phyloP scores from a whole-genome alignment of 2,329 filamentous ascomycete species.

The Lachnellula occidentalis region DNA sequence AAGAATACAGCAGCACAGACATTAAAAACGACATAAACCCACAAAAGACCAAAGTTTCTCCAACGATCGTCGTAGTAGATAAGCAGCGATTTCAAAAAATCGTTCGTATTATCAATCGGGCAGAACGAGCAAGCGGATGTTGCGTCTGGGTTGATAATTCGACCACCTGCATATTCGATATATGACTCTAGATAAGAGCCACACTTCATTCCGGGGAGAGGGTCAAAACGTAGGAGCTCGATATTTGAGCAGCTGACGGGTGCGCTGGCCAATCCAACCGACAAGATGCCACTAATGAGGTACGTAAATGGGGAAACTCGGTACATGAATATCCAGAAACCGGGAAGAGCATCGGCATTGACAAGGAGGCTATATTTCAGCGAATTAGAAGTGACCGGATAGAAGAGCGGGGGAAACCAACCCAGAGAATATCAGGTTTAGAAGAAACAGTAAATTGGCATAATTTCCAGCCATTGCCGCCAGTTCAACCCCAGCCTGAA shows the following conservation, averaged over 20 bases:
- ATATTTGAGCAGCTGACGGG: slow-evolving; percentile 60
- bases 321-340: slow-evolving; percentile 86
- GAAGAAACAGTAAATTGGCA: slow-evolving; percentile 68
- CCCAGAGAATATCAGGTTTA: slow-evolving; percentile 72
- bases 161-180: slow-evolving; percentile 44
- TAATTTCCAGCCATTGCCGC: slow-evolving; percentile 74
- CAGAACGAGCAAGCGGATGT: slow-evolving; percentile 53
- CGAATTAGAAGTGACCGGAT: slow-evolving; percentile 38
- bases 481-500: slow-evolving; percentile 69
- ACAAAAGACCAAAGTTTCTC: slow-evolving; percentile 61
- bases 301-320: slow-evolving; percentile 53
- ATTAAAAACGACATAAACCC: slow-evolving; percentile 43
- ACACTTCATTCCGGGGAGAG: slow-evolving; percentile 53
- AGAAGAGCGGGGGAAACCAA: slow-evolving; percentile 46
- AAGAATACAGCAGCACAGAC: slow-evolving; percentile 45
- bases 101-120: slow-evolving; percentile 45
- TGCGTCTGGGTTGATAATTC: slow-evolving; percentile 44
- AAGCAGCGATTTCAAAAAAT: slow-evolving; percentile 43
- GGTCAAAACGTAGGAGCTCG: slow-evolving; percentile 63
- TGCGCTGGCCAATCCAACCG: slow-evolving; percentile 63
- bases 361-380: slow-evolving; percentile 51
- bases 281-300: slow-evolving; percentile 64
- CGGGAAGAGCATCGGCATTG: slow-evolving; percentile 54
- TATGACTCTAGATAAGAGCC: slow-evolving; percentile 50
- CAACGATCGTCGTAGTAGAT: slow-evolving; percentile 55